phyloP scores from a whole-genome alignment of 176 grass and related monocot species.

The Microstegium vimineum region DNA sequence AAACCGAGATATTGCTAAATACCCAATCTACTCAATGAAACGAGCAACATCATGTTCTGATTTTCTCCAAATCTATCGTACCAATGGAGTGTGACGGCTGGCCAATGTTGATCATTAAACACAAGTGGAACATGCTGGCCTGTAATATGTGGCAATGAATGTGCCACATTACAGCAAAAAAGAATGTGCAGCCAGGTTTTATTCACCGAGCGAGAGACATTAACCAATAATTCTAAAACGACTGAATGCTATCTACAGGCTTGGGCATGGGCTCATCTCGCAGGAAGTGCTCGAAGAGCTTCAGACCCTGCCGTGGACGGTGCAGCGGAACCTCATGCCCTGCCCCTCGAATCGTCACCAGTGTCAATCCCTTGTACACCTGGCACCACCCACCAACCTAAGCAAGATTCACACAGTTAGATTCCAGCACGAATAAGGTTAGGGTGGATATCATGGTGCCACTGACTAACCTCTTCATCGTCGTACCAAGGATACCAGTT shows the following conservation, averaged over 20 bases:
- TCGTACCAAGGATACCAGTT: constrained; percentile 84
- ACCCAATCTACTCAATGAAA: background rate
- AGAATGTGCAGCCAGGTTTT: background rate
- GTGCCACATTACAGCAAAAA: constrained; percentile 1
- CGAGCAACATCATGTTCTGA: too few species aligned
- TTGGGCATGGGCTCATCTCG: constrained; percentile 52
- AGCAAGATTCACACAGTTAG: background rate
- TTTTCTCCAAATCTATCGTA: background rate
- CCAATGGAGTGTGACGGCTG: background rate
- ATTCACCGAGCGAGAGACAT: background rate
- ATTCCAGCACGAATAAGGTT: background rate
- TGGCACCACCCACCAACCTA: constrained; percentile 72
- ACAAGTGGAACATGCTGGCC: background rate
- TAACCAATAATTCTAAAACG: constrained; percentile 13
- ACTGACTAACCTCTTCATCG: constrained; percentile 44
- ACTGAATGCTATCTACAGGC: constrained; percentile 28
- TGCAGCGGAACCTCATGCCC: constrained; percentile 76
- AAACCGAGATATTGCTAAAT: background rate
- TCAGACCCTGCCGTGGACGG: constrained; percentile 45
- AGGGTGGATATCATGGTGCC: background rate
- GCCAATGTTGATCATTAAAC: background rate
- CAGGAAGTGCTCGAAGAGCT: constrained; percentile 65
- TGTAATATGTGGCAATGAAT: background rate
- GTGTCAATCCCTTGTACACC: constrained; percentile 58
- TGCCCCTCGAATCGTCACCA: constrained; percentile 45